Base-by-base conservation (phyloP, 2,329 filamentous ascomycete species). In the Neoascochyta sp. region DNA sequence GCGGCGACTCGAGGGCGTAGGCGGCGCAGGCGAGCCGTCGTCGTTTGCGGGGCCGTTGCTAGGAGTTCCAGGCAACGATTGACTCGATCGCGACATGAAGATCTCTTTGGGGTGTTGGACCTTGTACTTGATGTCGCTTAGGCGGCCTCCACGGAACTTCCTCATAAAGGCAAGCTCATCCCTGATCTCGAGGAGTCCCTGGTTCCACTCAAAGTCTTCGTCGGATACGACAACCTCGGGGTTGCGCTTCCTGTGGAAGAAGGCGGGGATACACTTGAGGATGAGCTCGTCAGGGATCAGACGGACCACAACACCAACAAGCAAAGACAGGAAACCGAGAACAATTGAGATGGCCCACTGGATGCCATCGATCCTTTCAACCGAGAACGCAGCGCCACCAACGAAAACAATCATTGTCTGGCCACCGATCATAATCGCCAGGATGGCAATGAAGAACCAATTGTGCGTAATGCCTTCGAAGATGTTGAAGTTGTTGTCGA, bases 401-500 rank as follows among this genome's bases (percentile, higher is more conserved):
- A 95, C 77, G 52, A 86, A 92, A 51, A 95, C 76, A 58, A 96
- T 96, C 63, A 95, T 75, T 15, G 92, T 70, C 60, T 96, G 90
- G 13, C 86, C 87, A 43, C 80, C 89, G 46, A 90, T 79, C 83
- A 96, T 95, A 60, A 94, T 73, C 38, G 73, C 55, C 66, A 88
- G 88, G 63, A 96, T 95, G 21, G 67, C 75, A 20, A 93, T 76
- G 68, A 96, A 96, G 73, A 93, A 94, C 67, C 75, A 83, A 62
- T 96, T 96, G 57, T 77, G 77, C 15, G 74, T 74, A 36, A 96
- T 76, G 32, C 87, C 87, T 58, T 95, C 90, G 39, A 96, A 90
- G 41, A 96, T 88, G 65, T 96, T 96, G 73, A 95, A 89, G 32
- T 80, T 77, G 65, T 96, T 96, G 63, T 96, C 90, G 32, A 96